phyloP scores from a whole-genome alignment of 192 early-diverging fungal genomes.

The Coemansia sp. region DNA sequence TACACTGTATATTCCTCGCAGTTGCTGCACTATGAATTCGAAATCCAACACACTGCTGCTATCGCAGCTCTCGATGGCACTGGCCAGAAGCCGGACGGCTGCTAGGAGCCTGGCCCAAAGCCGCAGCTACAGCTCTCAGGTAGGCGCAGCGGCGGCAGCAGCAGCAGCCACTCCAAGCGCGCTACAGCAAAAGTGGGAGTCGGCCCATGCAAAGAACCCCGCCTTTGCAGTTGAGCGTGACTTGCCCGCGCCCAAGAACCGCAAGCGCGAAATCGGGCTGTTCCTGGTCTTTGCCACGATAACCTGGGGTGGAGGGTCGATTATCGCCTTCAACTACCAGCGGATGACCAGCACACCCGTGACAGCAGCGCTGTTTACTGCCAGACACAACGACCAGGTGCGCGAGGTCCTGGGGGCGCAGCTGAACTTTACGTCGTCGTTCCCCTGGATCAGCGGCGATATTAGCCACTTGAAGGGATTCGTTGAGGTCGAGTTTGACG shows the following conservation, averaged over 20 bases:
- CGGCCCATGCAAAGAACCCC: slow-evolving; percentile 47
- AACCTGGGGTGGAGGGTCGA: slow-evolving; percentile 46
- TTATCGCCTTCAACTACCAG: slow-evolving; percentile 56
- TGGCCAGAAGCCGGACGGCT: not conserved
- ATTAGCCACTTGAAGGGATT: slow-evolving; percentile 54
- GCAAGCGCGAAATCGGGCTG: slow-evolving; percentile 45
- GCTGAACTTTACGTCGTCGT: slow-evolving; percentile 49
- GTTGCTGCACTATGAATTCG: not conserved
- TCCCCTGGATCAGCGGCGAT: slow-evolving; percentile 54
- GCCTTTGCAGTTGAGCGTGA: slow-evolving; percentile 52
- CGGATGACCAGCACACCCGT: slow-evolving; percentile 54
- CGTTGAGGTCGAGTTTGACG: slow-evolving; percentile 50
- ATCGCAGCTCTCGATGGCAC: not conserved
- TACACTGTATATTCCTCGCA: slow-evolving; percentile 6
- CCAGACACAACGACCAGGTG: slow-evolving; percentile 46
- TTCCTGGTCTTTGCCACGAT: slow-evolving; percentile 38
- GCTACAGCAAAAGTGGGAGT: slow-evolving; percentile 29
- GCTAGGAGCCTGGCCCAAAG: not conserved
- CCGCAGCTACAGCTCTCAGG: slow-evolving; percentile 14
- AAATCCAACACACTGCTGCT: not conserved
- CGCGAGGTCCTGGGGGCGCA: slow-evolving; percentile 31
- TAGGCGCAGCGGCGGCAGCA: slow-evolving; percentile 3
- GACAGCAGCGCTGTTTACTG: slow-evolving; percentile 49
- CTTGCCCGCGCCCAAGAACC: slow-evolving; percentile 41
- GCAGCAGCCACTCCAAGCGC: not conserved